These are phyloP conservation scores for Fusarium transvaalense DNA, from an alignment of 2,329 filamentous ascomycete species.

Conservation along the genomic window DNA sequence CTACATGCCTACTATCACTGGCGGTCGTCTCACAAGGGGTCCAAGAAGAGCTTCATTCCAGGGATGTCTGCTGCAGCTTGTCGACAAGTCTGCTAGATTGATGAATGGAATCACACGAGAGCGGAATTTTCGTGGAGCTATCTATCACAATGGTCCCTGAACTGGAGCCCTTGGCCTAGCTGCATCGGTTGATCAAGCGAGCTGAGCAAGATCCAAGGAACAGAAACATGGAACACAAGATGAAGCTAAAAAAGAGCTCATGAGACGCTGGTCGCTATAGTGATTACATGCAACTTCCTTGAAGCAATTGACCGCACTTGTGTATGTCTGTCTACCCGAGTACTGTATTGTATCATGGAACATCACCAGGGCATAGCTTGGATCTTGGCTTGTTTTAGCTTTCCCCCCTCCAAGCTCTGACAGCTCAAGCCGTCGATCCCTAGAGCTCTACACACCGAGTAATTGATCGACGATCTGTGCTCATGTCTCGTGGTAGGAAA, in stretches of 20 bases:
- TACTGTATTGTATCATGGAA: not conserved
- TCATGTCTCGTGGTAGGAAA: constrained; percentile 22
- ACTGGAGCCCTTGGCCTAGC: constrained; percentile 26
- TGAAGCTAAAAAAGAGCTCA: constrained; percentile 31
- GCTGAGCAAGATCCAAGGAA: constrained; percentile 32
- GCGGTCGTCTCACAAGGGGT: constrained; percentile 28
- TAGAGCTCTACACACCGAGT: constrained; percentile 27
- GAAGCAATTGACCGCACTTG: constrained; percentile 38
- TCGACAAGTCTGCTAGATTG: constrained; percentile 20
- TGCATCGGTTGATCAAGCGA: constrained; percentile 37
- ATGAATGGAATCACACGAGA: constrained; percentile 27
- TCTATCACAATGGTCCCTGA: constrained; percentile 27
- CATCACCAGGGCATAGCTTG: constrained; percentile 36
- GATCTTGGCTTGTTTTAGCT: constrained; percentile 36
- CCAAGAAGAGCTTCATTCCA: constrained; percentile 13
- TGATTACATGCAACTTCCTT: constrained; percentile 31
- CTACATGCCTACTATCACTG: constrained; percentile 30
- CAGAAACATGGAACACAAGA: constrained; percentile 3
- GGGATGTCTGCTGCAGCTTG: constrained; percentile 37
- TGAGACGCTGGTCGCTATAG: constrained; percentile 36
- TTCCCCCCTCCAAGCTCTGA: constrained; percentile 26
- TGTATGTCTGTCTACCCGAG: not conserved
- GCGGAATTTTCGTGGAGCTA: constrained; percentile 31
- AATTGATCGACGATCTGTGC: constrained; percentile 40
- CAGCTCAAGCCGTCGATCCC: constrained; percentile 30